Evolutionary conservation across 192 early-diverging fungal genomes (phyloP).

Genomic region (Thamnidium elegans): DNA sequence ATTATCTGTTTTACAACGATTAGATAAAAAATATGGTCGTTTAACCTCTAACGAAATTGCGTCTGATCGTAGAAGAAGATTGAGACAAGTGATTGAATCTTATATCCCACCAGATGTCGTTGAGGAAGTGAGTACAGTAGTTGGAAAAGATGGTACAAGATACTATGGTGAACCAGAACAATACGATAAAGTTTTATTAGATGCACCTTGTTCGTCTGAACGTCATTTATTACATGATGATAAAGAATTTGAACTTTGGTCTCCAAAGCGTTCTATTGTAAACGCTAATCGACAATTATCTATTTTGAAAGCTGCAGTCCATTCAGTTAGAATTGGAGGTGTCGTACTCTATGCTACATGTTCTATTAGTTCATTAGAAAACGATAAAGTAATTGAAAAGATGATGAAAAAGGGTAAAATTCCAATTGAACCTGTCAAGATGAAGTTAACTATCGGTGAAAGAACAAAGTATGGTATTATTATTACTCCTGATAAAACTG

Average conservation of each 20-base stretch:
- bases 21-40: conserved; percentile 30
- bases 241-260: conserved; percentile 44
- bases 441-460: conserved; percentile 47
- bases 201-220: conserved; percentile 55
- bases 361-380: conserved; percentile 47
- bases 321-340: conserved; percentile 36
- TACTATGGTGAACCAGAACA: conserved; percentile 19
- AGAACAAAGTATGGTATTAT: conserved; percentile 51
- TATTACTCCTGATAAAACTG: conserved; percentile 46
- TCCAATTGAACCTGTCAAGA: conserved; percentile 23
- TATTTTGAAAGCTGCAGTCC: conserved; percentile 38
- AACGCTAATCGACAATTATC: conserved; percentile 40
- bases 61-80: conserved; percentile 39
- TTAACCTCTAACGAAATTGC: conserved; percentile 44
- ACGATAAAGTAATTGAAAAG: conserved; percentile 45
- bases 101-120: conserved; percentile 39
- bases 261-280: conserved; percentile 35
- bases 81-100: conserved; percentile 42
- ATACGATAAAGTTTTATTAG: conserved; percentile 47
- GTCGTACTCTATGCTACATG: conserved; percentile 52
- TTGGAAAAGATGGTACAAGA: conserved; percentile 23
- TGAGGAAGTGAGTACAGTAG: conserved; percentile 10
- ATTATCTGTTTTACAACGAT: conserved; percentile 42
- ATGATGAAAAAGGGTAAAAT: conserved; percentile 40
- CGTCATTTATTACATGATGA: conserved; percentile 48